Conservation (phyloP, 2,329 filamentous ascomycete species). For the Pseudogymnoascus sp. region DNA sequence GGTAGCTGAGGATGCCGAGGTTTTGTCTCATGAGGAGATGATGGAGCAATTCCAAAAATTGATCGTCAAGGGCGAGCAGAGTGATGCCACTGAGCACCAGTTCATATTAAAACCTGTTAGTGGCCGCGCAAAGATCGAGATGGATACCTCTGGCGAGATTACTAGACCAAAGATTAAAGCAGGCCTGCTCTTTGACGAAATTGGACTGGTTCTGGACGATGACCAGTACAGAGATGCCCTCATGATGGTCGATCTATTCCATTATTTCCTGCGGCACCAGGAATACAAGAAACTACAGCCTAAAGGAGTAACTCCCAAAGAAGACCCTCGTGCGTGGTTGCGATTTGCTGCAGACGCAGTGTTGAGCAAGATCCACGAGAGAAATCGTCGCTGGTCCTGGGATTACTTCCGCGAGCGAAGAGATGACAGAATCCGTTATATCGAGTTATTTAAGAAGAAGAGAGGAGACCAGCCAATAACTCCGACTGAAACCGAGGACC, state of each 20-base stretch:
- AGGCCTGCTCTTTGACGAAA: slow-evolving; percentile 88
- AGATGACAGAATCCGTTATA: slow-evolving; percentile 83
- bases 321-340: slow-evolving; percentile 89
- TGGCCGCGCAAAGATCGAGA: slow-evolving; percentile 86
- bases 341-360: slow-evolving; percentile 86
- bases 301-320: slow-evolving; percentile 70
- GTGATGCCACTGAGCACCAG: slow-evolving; percentile 50
- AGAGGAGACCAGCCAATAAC: slow-evolving; percentile 62
- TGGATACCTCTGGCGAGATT: slow-evolving; percentile 83
- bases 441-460: slow-evolving; percentile 90
- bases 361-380: slow-evolving; percentile 87
- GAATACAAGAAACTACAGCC: slow-evolving; percentile 93
- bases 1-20: slow-evolving; percentile 48
- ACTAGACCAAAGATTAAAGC: slow-evolving; percentile 83
- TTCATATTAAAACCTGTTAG: slow-evolving; percentile 95
- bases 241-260: slow-evolving; percentile 98
- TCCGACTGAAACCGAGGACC: slow-evolving; percentile 61
- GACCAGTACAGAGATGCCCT: slow-evolving; percentile 94
- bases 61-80: slow-evolving; percentile 65
- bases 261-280: slow-evolving; percentile 95
- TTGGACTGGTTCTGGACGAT: slow-evolving; percentile 95
- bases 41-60: slow-evolving; percentile 69
- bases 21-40: slow-evolving; percentile 67
- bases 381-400: slow-evolving; percentile 92
- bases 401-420: slow-evolving; percentile 87